These are phyloP conservation scores for Gamarada debralockiae DNA, from an alignment of 495 filamentous ascomycete species.

Conservation along the genomic window DNA sequence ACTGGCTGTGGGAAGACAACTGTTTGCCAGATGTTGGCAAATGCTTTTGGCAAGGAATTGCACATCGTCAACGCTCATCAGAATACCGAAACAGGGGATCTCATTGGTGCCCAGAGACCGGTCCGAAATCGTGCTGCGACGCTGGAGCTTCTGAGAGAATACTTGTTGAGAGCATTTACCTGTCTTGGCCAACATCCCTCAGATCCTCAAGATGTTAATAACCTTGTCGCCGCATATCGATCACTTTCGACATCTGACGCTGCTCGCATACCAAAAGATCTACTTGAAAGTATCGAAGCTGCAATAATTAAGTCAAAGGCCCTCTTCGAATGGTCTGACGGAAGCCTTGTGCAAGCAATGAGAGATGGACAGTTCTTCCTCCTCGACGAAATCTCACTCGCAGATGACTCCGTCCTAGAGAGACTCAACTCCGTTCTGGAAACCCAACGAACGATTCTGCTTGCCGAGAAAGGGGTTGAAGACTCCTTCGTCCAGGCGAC, in stretches of 20 bases:
- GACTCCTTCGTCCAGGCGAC: conserved; percentile 73
- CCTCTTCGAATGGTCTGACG: conserved; percentile 95
- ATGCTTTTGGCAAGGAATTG: conserved; percentile 67
- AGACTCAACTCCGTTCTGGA: conserved; percentile 97
- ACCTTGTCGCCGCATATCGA: conserved; percentile 11
- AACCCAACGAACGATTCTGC: conserved; percentile 74
- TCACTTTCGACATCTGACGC: conserved; percentile 9
- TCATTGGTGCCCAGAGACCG: conserved; percentile 93
- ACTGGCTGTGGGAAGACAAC: conserved; percentile 98
- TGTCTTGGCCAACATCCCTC: conserved; percentile 29
- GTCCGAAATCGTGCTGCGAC: conserved; percentile 77
- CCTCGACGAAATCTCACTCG: conserved; percentile 95
- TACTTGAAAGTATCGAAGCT: conserved; percentile 53
- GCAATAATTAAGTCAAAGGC: conserved; percentile 64
- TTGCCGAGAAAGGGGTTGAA: conserved; percentile 88
- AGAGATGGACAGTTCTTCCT: conserved; percentile 84
- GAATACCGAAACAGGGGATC: conserved; percentile 93
- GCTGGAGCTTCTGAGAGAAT: conserved; percentile 57
- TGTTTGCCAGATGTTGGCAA: conserved; percentile 87
- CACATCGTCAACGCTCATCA: conserved; percentile 96
- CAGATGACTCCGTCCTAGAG: conserved; percentile 96
- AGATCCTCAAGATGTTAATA: conserved; percentile 32
- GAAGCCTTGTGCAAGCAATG: conserved; percentile 94
- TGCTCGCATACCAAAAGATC: conserved; percentile 39
- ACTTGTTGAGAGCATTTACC: conserved; percentile 49